Conservation (phyloP, 1,284 basidiomycete genomes). For the Trametes polyzona region DNA sequence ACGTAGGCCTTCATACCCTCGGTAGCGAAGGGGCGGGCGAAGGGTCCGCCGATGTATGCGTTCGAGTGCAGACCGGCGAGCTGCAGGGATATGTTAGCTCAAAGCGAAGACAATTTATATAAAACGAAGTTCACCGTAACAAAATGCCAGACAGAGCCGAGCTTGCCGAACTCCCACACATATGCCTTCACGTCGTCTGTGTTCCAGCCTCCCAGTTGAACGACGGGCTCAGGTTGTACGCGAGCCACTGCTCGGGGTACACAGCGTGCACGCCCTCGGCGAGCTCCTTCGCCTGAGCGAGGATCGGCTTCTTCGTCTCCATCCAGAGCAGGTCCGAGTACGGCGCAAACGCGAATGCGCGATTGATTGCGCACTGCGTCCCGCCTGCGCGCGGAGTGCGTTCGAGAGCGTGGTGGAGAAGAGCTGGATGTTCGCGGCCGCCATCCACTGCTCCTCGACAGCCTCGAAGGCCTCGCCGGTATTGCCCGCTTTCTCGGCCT, state of each 20-base stretch:
- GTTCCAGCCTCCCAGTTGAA: conserved; percentile 91
- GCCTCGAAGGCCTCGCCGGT: conserved; percentile 82
- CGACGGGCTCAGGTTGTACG: conserved; percentile 92
- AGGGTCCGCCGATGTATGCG: conserved; percentile 94
- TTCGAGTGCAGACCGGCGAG: conserved; percentile 97
- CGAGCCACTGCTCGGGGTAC: conserved; percentile 88
- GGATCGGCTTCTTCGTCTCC: conserved; percentile 98
- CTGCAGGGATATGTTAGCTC: too few species aligned
- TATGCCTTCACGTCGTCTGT: conserved; percentile 88
- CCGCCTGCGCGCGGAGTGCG: conserved; percentile 85
- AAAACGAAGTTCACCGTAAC: conserved; percentile 70
- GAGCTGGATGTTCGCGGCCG: conserved; percentile 76
- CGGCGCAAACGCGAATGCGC: conserved; percentile 91
- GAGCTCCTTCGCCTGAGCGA: conserved; percentile 93
- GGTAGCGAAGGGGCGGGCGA: conserved; percentile 85
- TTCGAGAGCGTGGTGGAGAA: conserved; percentile 79
- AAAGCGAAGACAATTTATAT: neutral
- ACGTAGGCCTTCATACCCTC: conserved; percentile 95
- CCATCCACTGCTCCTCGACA: conserved; percentile 89
- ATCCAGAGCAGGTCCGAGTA: conserved; percentile 95
- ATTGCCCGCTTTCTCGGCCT: conserved; percentile 83
- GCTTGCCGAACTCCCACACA: conserved; percentile 92
- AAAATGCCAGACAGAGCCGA: conserved; percentile 98
- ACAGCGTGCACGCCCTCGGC: conserved; percentile 84
- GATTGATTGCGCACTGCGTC: conserved; percentile 92